Percentiles rank a stretch among this genome's conserved stretches.
Evolutionary conservation across 108 stramenopile genomes (phyloP).

Genomic region (Stephanodiscus minutulus): DNA sequence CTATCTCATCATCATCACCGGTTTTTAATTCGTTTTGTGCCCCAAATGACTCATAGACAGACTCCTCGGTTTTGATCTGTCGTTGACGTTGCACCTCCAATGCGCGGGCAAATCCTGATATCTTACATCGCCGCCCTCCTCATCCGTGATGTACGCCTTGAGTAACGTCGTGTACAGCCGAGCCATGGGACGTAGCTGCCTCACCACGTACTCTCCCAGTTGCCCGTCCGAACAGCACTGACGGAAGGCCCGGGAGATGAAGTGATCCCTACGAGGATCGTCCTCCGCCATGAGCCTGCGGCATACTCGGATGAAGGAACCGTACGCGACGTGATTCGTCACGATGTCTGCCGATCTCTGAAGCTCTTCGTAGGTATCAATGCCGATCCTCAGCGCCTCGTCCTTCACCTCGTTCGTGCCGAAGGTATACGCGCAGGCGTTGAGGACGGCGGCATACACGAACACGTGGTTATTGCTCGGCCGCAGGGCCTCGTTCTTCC

Average conservation of each 20-base stretch:
- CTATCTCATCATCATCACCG: too few species aligned
- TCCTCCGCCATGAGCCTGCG: constrained; percentile 40
- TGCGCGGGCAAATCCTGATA: constrained; percentile 16
- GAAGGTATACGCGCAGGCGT: constrained; percentile 48
- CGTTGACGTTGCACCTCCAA: constrained; percentile 24
- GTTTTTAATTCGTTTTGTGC: background rate
- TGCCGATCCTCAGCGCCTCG: constrained; percentile 43
- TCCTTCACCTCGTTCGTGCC: constrained; percentile 35
- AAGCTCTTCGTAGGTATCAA: constrained; percentile 46
- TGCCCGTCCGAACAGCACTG: constrained; percentile 49
- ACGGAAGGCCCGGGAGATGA: constrained; percentile 37
- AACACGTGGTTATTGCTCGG: constrained; percentile 44
- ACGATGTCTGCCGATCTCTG: constrained; percentile 13
- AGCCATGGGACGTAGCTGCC: constrained; percentile 34
- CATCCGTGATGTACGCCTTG: constrained; percentile 24
- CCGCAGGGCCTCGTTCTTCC: constrained; percentile 25
- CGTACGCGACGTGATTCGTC: constrained; percentile 51
- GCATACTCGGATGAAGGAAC: constrained; percentile 43
- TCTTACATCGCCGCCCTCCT: constrained; percentile 13
- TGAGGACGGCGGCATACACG: constrained; percentile 42
- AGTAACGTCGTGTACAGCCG: constrained; percentile 27
- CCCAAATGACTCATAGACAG: background rate
- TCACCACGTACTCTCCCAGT: constrained; percentile 44
- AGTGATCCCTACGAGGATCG: constrained; percentile 27
- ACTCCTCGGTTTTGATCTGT: background rate